Base-by-base conservation (phyloP, 306 rosid species). In the Luffa acutangula region DNA sequence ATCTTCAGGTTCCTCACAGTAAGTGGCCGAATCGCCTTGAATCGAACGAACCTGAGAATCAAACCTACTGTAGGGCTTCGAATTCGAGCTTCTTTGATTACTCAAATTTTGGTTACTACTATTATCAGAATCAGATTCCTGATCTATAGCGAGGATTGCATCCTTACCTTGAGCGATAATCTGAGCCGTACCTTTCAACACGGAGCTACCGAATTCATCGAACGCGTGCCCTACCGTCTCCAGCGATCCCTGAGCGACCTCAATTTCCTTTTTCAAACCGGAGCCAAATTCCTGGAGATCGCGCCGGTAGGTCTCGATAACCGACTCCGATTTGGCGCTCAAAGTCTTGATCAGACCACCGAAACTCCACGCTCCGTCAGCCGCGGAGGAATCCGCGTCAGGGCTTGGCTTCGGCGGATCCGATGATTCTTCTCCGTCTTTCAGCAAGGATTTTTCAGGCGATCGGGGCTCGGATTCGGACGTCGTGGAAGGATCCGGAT, bases 251-350 rank as follows among this genome's bases (percentile, higher is more conserved):
- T 91, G 97, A 9, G 96, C 98, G 15, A 93, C 98, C 83, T 90
- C 98, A 41, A 91, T 88, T 87, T 93, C 97, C 70, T 86, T 93
- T 83, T 82, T 87, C 73, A 93, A 84, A 17, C 97, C 96, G 77
- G 89, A 84, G 36, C 93, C 82, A 81, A 91, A 91, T 82, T 91
- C 98, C 66, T 89, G 84, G 36, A 93, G 86, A 88, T 93, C 98
- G n/a, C 93, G 92, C 48, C 96, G 90, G 87, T 91, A 93, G n/a
- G 94, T 91, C 42, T 93, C 97, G 80, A 93, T 86, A 18, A 93
- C 95, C 3, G 96, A 85, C 82, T 91, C 96, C n/a, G 98, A 93
- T 82, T 76, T 90, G 46, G 87, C 36, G 0, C 91, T 82, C 10
- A 93, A 39, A 76, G 93, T 88, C 86, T 84, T 83, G 74, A 93